phyloP scores from a whole-genome alignment of 257 asterid species.

The Linaria vulgaris region DNA sequence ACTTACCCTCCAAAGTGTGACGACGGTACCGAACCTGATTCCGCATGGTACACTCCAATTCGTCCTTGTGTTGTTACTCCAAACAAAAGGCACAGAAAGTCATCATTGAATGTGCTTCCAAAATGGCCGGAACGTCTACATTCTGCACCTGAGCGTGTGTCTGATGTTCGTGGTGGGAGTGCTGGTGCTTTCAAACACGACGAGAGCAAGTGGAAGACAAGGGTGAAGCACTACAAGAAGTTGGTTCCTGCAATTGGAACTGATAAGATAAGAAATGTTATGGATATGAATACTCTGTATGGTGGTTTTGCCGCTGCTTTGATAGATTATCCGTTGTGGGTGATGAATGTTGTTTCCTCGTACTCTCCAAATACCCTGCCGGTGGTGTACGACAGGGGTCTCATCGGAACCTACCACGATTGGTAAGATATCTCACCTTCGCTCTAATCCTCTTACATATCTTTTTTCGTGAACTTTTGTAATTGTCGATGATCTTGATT shows the following conservation, averaged over 20 bases:
- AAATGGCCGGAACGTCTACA: conserved; percentile 88
- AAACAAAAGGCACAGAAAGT: conserved; percentile 49
- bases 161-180: conserved; percentile 78
- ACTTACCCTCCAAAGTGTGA: conserved; percentile 81
- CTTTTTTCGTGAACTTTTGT: neutral
- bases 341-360: conserved; percentile 88
- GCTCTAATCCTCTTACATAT: neutral
- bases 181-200: conserved; percentile 84
- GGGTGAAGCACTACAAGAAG: conserved; percentile 85
- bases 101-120: conserved; percentile 58
- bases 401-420: conserved; percentile 89
- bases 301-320: conserved; percentile 96
- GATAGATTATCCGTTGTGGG: conserved; percentile 77
- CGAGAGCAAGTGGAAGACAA: conserved; percentile 74
- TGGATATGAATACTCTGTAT: conserved; percentile 93
- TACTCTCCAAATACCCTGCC: conserved; percentile 77
- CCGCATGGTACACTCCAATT: conserved; percentile 98
- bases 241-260: conserved; percentile 78
- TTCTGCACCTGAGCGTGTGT: conserved; percentile 71
- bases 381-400: conserved; percentile 93
- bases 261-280: conserved; percentile 80
- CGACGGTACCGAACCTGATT: conserved; percentile 92
- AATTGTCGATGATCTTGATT: conserved; percentile 11
- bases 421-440: conserved; percentile 48
- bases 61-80: conserved; percentile 87